Conservation (phyloP, 257 asterid genomes). For the Solanum paucissectum region DNA sequence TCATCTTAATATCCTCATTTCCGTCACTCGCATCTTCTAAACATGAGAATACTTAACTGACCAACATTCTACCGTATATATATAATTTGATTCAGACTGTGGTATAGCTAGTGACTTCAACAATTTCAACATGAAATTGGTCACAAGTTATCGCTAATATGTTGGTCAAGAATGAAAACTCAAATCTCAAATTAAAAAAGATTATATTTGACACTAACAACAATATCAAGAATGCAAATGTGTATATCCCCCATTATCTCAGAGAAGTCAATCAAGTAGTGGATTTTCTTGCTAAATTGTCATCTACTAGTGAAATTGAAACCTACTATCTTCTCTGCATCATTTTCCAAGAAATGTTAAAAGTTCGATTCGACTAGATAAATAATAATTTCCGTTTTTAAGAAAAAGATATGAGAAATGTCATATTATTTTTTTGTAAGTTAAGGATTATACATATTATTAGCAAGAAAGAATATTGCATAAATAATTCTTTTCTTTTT, state of each 20-base stretch:
- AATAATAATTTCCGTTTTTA: neutral
- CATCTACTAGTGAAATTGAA: neutral
- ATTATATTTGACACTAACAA: neutral
- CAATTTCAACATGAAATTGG: neutral
- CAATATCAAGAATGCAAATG: neutral
- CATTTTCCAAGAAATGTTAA: neutral
- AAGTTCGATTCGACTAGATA: neutral
- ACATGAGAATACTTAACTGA: too few species aligned
- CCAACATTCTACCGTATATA: too few species aligned
- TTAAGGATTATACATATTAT: neutral
- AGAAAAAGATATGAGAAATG: neutral
- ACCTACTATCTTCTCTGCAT: neutral
- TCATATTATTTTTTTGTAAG: neutral
- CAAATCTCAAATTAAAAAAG: neutral
- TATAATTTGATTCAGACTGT: too few species aligned
- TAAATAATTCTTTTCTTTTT: neutral
- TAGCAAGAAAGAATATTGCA: neutral
- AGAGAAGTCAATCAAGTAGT: too few species aligned
- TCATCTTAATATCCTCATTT: too few species aligned
- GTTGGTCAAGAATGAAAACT: neutral
- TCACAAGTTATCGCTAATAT: neutral
- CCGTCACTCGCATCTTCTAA: too few species aligned
- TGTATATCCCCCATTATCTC: too few species aligned
- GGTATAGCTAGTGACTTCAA: neutral
- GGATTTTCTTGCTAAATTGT: too few species aligned